Percentiles rank a stretch among this genome's conserved stretches.
Evolutionary conservation across 1,284 basidiomycete species (phyloP).

Genomic region (Ustilago bromivora): DNA sequence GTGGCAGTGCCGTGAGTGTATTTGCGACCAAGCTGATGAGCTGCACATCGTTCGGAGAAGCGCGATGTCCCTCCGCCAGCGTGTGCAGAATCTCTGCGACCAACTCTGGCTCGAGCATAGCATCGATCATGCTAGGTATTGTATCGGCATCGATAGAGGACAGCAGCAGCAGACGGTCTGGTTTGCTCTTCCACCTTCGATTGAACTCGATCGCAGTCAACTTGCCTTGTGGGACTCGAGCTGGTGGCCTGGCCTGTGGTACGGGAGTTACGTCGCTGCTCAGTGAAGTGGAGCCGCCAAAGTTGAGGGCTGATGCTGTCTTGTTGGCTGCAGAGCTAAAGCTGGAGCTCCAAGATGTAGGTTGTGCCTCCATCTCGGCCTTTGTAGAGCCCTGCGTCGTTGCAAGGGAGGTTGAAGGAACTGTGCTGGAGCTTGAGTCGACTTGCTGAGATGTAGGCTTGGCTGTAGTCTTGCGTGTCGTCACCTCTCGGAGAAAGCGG

Average conservation of each 20-base stretch:
- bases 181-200: constrained; percentile 43
- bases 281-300: constrained; percentile 15
- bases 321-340: constrained; percentile 12
- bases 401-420: neutral
- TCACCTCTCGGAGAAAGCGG: constrained; percentile 36
- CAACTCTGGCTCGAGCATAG: constrained; percentile 42
- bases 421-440: neutral
- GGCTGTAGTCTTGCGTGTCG: constrained; percentile 24
- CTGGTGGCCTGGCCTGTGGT: neutral
- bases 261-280: neutral
- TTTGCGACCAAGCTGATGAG: neutral
- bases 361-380: neutral
- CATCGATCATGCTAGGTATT: constrained; percentile 37
- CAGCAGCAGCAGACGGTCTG: constrained; percentile 17
- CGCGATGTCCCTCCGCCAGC: constrained; percentile 8
- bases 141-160: constrained; percentile 19
- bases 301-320: constrained; percentile 41
- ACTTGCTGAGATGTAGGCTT: constrained; percentile 4
- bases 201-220: constrained; percentile 48
- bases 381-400: neutral
- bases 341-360: neutral
- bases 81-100: constrained; percentile 34
- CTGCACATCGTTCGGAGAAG: neutral
- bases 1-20: constrained; percentile 20
- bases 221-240: neutral